These are phyloP conservation scores for Zasmidium citrigriseum DNA, from an alignment of 2,329 filamentous ascomycete genomes.

Conservation along the genomic window DNA sequence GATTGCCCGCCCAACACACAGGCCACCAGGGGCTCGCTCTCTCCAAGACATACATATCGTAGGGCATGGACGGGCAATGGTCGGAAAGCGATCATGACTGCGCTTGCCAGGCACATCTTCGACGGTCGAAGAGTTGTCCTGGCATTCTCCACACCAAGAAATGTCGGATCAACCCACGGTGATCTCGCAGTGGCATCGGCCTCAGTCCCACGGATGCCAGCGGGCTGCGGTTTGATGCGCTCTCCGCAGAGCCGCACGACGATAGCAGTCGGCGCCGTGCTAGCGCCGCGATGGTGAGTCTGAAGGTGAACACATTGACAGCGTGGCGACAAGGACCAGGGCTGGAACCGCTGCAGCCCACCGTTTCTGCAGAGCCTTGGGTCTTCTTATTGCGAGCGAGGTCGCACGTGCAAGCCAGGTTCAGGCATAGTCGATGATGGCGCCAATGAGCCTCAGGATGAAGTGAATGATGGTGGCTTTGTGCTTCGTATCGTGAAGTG, in stretches of 20 bases:
- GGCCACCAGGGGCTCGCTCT: neutral
- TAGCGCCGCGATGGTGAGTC: neutral
- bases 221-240: neutral
- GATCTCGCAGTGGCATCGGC: neutral
- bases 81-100: neutral
- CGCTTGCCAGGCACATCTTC: neutral
- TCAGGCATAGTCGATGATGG: neutral
- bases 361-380: neutral
- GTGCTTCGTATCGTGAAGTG: no score
- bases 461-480: no score
- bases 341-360: neutral
- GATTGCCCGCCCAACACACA: neutral
- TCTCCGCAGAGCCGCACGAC: neutral
- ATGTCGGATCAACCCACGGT: neutral
- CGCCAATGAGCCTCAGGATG: no score
- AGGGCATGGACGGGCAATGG: neutral
- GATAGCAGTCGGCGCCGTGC: neutral
- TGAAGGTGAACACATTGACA: neutral
- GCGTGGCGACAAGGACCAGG: neutral
- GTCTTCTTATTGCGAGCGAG: neutral
- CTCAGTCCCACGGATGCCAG: neutral
- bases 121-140: neutral
- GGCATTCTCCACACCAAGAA: neutral
- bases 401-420: neutral
- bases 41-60: neutral